Evolutionary conservation across 768 basidiomycete species (phyloP).

Genomic region (Daedaleopsis sinensis): DNA sequence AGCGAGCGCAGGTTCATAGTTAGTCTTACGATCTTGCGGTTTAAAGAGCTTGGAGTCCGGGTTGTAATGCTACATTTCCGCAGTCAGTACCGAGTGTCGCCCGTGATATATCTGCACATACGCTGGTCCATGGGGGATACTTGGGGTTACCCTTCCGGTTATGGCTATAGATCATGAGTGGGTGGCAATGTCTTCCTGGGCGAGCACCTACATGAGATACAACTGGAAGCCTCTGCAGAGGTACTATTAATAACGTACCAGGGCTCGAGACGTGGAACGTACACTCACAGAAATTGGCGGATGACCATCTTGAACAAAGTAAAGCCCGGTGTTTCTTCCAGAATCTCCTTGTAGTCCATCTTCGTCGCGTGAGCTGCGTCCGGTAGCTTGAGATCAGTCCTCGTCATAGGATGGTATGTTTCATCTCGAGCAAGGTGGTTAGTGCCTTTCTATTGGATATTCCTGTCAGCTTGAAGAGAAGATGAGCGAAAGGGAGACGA

Average conservation of each 20-base stretch:
- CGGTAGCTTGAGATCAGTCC: constrained; percentile 26
- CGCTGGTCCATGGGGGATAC: constrained; percentile 28
- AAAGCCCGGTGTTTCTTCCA: constrained; percentile 30
- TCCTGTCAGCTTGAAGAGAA: too few relatives aligned
- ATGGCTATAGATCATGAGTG: constrained; percentile 9
- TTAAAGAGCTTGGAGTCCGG: constrained; percentile 47
- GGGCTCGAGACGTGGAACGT: background rate
- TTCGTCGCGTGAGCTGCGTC: constrained; percentile 15
- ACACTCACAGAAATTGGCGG: constrained; percentile 45
- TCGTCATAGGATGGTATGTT: constrained; percentile 25
- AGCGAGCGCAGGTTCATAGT: background rate
- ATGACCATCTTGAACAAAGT: constrained; percentile 53
- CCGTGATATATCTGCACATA: constrained; percentile 4
- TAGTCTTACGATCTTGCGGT: constrained; percentile 45
- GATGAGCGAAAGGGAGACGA: background rate
- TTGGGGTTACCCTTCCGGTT: constrained; percentile 31
- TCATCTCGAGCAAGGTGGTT: constrained; percentile 28
- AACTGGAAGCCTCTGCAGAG: constrained; percentile 26
- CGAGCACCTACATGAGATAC: constrained; percentile 25
- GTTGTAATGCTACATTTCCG: constrained; percentile 25
- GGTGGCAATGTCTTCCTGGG: background rate
- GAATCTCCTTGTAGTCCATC: constrained; percentile 30
- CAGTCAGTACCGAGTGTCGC: background rate
- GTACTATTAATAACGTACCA: background rate
- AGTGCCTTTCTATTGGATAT: constrained; percentile 23